Conservation (phyloP, 2,329 filamentous ascomycete species). For the Colletotrichum tropicicola region DNA sequence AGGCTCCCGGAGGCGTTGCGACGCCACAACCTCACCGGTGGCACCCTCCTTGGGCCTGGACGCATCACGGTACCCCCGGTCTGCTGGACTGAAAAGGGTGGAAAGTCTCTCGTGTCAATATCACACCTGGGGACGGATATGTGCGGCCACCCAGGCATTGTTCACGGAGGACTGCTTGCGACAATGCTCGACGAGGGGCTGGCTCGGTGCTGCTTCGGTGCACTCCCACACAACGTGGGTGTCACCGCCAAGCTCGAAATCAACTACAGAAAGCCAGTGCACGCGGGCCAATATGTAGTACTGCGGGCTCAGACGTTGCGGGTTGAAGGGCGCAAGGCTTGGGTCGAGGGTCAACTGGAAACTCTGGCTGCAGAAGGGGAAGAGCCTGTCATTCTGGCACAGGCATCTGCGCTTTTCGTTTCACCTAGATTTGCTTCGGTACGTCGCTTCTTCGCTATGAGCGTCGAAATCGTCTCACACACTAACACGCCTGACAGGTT, state of each 20-base stretch:
- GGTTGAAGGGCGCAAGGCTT: constrained; percentile 93
- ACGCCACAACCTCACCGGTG: constrained; percentile 81
- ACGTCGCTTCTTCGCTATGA: constrained; percentile 44
- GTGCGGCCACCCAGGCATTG: constrained; percentile 89
- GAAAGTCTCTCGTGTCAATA: constrained; percentile 76
- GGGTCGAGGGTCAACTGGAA: constrained; percentile 90
- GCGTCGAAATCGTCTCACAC: not conserved
- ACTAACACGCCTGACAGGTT: constrained; percentile 35
- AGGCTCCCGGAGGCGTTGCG: constrained; percentile 80
- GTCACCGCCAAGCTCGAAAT: constrained; percentile 87
- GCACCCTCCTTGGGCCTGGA: constrained; percentile 78
- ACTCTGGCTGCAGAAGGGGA: constrained; percentile 71
- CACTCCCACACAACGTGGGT: constrained; percentile 84
- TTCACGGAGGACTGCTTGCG: constrained; percentile 91
- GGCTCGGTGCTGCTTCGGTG: constrained; percentile 86
- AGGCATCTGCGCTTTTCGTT: constrained; percentile 88
- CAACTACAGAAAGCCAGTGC: constrained; percentile 84
- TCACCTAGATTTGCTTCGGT: constrained; percentile 86
- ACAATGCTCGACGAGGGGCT: constrained; percentile 92
- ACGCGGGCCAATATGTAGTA: constrained; percentile 79
- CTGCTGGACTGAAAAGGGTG: constrained; percentile 76
- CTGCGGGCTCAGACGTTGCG: constrained; percentile 82
- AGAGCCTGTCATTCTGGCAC: constrained; percentile 74
- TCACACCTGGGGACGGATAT: constrained; percentile 81
- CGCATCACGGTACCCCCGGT: constrained; percentile 85